These are phyloP conservation scores for Phytophthora constricta DNA, from an alignment of 352 stramenopile species.

Conservation along the genomic window DNA sequence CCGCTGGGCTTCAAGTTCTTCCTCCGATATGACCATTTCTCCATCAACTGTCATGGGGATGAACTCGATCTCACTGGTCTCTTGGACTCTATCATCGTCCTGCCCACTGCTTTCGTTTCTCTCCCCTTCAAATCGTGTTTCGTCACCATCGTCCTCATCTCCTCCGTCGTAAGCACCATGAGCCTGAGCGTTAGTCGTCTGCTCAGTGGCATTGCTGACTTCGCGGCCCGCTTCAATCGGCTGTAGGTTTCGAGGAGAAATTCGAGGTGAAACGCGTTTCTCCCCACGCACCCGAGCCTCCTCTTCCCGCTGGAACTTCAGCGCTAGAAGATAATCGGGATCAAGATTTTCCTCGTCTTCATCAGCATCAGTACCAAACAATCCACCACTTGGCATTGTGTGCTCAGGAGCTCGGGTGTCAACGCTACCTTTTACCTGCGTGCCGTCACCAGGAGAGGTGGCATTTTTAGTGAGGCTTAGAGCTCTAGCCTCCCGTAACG, in stretches of 20 bases:
- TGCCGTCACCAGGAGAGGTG: background rate
- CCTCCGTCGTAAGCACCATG: background rate
- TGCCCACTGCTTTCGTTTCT: slow-evolving; percentile 27
- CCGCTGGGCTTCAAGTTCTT: slow-evolving; percentile 74
- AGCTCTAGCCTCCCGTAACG: slow-evolving; percentile 25
- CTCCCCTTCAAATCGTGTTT: background rate
- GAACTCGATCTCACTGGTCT: slow-evolving; percentile 45
- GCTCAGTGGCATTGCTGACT: slow-evolving; percentile 5
- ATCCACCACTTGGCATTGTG: slow-evolving; percentile 15
- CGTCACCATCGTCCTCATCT: slow-evolving; percentile 6
- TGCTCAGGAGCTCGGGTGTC: slow-evolving; percentile 22
- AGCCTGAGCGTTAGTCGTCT: background rate
- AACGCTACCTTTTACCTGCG: background rate
- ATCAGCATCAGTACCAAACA: slow-evolving; percentile 20
- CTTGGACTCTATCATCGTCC: slow-evolving; percentile 9
- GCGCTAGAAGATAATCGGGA: slow-evolving; percentile 73
- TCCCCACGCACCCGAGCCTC: slow-evolving; percentile 45
- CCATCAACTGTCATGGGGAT: slow-evolving; percentile 53
- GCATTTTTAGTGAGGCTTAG: slow-evolving; percentile 17
- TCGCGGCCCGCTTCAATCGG: slow-evolving; percentile 13
- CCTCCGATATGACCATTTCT: slow-evolving; percentile 63
- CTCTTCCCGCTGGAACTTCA: slow-evolving; percentile 84
- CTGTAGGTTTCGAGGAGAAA: slow-evolving; percentile 25
- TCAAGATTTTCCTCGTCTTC: slow-evolving; percentile 36
- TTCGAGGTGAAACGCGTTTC: slow-evolving; percentile 26